Base-by-base conservation (phyloP, 148 eudicot genomes). In the Vaccinium corymbosum region DNA sequence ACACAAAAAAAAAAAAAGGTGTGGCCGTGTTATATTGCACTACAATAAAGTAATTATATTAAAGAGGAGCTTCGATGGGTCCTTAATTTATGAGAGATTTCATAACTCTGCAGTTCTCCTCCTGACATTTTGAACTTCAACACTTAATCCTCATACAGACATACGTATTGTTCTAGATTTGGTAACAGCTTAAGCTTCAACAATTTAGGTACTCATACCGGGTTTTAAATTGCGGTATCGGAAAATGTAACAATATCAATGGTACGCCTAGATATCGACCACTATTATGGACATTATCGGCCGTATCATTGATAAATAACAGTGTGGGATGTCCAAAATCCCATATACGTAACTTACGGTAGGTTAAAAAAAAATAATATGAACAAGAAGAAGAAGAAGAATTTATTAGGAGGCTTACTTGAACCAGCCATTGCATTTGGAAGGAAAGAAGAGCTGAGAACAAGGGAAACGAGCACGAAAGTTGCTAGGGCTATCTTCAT, bases 401-500 rank as follows among this genome's bases (percentile, higher is more conserved):
- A 42, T 42, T 14, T 46, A 50, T 32, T 29, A 29, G 56, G 55
- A 17, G 1, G 10, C 46, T 46, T 57, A 86, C 72, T 70, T 70
- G 78, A 74, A 64, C 38, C 55, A 64, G 84, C 85, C 84, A 85
- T 11, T 81, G 85, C 48, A 2, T 86, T 87, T 27, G 88, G 86
- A 48, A 86, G 83, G 57, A 89, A 59, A 51, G 87, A 85, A 64
- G 83, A 70, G 84, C 68, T 19, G 57, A 87, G 85, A 77, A 86
- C 61, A 25, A 89, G 75, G 35, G 84, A 80, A 75, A 55, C 80
- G 50, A 91, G 49, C 15, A 89, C 81, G 42, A 88, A 13, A 56
- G 32, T 80, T 86, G 87, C 86, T 3, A 86, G 57, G 84, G 29
- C 46, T 51, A 85, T 61, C 87, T 91, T 89, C 91, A 85, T 91